Evolutionary conservation across 2,329 filamentous ascomycete genomes (phyloP).

Genomic region (Microdochium bolleyi): DNA sequence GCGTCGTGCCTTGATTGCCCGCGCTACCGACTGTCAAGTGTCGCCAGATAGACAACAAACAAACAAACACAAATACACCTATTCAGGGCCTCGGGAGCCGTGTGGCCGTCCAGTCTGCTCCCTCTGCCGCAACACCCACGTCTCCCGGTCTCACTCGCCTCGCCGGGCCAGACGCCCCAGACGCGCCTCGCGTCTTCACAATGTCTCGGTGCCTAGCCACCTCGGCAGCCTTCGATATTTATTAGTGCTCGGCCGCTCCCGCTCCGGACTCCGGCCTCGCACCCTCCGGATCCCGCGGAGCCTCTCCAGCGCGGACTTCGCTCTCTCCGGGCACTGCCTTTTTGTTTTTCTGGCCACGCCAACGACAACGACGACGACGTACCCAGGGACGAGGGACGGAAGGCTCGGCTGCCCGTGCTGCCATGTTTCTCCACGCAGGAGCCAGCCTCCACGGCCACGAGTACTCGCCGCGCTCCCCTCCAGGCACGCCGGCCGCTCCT

Average conservation of each 20-base stretch:
- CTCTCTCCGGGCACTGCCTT: not conserved
- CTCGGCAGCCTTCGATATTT: not conserved
- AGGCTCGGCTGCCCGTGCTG: slow-evolving; percentile 6
- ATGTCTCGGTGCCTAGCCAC: not conserved
- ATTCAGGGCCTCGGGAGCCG: too few species aligned
- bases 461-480: slow-evolving; percentile 34
- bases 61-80: too few species aligned
- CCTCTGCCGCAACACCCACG: not conserved
- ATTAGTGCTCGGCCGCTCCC: not conserved
- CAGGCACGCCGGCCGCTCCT: slow-evolving; percentile 22
- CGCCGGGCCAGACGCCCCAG: not conserved
- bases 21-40: too few species aligned
- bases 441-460: slow-evolving; percentile 54
- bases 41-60: too few species aligned
- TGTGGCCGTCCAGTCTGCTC: too few species aligned
- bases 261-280: not conserved
- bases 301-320: not conserved
- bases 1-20: too few species aligned
- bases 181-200: not conserved
- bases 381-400: too few species aligned
- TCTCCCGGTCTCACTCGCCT: not conserved
- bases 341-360: not conserved
- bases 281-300: not conserved
- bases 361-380: too few species aligned
- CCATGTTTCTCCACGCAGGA: slow-evolving; percentile 52